Percentiles rank a stretch among this genome's conserved stretches.
These are phyloP conservation scores for Osmozyma mogii DNA, from an alignment of 805 yeast species.

Conservation along the genomic window DNA sequence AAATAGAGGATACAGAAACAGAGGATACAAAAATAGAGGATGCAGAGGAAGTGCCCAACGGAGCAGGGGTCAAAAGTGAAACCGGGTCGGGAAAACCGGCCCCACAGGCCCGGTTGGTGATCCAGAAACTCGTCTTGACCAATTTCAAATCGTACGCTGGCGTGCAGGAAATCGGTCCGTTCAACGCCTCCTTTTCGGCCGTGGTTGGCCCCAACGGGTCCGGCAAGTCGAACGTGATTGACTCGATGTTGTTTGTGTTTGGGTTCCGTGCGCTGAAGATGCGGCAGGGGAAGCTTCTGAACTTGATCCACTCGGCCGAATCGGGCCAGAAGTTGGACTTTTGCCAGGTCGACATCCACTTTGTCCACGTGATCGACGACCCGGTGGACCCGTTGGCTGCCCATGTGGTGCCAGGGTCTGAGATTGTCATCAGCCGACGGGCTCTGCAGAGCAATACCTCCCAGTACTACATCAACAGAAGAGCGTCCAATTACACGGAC, in stretches of 20 bases:
- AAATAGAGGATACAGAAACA: slow-evolving; percentile 2
- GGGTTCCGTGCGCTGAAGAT: slow-evolving; percentile 95
- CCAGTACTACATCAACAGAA: slow-evolving; percentile 66
- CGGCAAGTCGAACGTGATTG: slow-evolving; percentile 96
- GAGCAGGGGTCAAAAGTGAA: slow-evolving; percentile 9
- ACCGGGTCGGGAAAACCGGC: slow-evolving; percentile 3
- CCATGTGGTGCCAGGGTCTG: slow-evolving; percentile 40
- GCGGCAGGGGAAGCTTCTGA: slow-evolving; percentile 93
- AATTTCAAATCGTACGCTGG: slow-evolving; percentile 97
- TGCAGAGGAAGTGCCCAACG: slow-evolving; percentile 10
- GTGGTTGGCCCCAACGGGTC: slow-evolving; percentile 99
- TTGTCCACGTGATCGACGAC: slow-evolving; percentile 66
- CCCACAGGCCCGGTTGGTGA: slow-evolving; percentile 57
- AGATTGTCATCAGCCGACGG: slow-evolving; percentile 67
- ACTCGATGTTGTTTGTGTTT: slow-evolving; percentile 90
- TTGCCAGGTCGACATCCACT: slow-evolving; percentile 89
- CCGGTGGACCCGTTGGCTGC: slow-evolving; percentile 22
- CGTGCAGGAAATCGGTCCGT: slow-evolving; percentile 86
- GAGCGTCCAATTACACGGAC: slow-evolving; percentile 62
- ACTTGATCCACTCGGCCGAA: slow-evolving; percentile 87
- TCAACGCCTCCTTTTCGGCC: slow-evolving; percentile 87
- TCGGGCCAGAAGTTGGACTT: slow-evolving; percentile 46
- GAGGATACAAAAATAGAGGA: slow-evolving; percentile 1
- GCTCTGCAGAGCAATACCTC: slow-evolving; percentile 75
- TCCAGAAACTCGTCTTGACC: slow-evolving; percentile 61